phyloP scores from a whole-genome alignment of 768 basidiomycete genomes.

The Tulasnella sp. region DNA sequence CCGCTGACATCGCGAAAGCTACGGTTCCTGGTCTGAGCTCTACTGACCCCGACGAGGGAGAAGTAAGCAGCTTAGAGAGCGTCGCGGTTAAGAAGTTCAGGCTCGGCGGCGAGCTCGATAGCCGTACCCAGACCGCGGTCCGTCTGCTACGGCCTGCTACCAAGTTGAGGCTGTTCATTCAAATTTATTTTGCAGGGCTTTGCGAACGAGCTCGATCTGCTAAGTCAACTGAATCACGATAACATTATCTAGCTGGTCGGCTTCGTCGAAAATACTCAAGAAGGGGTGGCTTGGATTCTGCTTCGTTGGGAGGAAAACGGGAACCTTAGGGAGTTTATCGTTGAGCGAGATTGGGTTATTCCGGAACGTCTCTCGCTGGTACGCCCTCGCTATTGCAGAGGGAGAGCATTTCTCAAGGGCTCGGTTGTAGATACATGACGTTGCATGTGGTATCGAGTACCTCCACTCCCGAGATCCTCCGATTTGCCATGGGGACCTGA shows the following conservation, averaged over 20 bases:
- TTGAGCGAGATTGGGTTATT: background rate
- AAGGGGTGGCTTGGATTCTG: background rate
- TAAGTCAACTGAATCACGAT: background rate
- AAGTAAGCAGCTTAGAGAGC: background rate
- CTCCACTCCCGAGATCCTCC: background rate
- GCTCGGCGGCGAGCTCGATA: no score
- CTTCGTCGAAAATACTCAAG: background rate
- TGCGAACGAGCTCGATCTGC: background rate
- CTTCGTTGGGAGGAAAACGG: background rate
- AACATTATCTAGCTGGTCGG: background rate
- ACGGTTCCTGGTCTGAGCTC: no score
- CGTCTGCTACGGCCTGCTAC: no score
- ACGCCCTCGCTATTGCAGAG: background rate
- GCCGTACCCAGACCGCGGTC: no score
- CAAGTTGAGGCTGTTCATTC: no score
- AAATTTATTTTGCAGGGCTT: background rate
- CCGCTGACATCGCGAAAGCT: no score
- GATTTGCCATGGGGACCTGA: background rate
- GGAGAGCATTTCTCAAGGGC: background rate
- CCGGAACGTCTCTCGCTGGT: background rate
- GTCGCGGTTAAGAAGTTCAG: no score
- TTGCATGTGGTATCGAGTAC: background rate
- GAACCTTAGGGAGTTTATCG: background rate
- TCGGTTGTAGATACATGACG: background rate
- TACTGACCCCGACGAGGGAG: no score